These are phyloP conservation scores for Claviceps fusiformis DNA, from an alignment of 2,329 filamentous ascomycete genomes.

Conservation along the genomic window DNA sequence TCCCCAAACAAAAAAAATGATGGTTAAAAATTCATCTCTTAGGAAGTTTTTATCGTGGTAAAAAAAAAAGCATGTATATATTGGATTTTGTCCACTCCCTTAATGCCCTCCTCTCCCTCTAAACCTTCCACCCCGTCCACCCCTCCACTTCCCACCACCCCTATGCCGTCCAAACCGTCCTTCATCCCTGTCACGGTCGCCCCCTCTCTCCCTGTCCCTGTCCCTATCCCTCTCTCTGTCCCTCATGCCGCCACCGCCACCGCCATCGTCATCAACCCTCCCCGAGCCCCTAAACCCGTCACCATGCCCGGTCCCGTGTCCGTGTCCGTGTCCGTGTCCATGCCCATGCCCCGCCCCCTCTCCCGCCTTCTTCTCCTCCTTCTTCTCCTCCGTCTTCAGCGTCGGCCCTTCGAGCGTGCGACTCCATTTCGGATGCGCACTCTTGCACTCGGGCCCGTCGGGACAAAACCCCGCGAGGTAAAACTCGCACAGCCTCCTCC, in stretches of 20 bases:
- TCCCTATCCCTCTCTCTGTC: conserved; percentile 9
- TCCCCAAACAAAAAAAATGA: too few relatives aligned
- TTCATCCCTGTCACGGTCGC: conserved; percentile 23
- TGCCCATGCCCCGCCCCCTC: conserved; percentile 24
- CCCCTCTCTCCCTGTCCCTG: conserved; percentile 15
- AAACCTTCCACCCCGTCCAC: conserved; percentile 20
- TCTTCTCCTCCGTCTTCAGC: conserved; percentile 53
- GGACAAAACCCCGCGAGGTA: conserved; percentile 95
- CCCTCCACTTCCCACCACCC: conserved; percentile 25
- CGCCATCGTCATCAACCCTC: conserved; percentile 14
- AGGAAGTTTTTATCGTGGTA: too few relatives aligned
- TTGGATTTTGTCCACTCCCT: not conserved
- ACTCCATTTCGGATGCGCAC: conserved; percentile 73
- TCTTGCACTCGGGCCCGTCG: conserved; percentile 60
- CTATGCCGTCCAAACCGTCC: conserved; percentile 19
- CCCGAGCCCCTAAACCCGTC: conserved; percentile 14
- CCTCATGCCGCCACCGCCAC: conserved; percentile 9
- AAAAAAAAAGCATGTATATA: too few relatives aligned
- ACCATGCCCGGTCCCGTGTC: conserved; percentile 22
- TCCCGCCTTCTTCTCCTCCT: conserved; percentile 21
- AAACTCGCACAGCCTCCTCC: conserved; percentile 65
- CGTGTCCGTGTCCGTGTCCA: conserved; percentile 25
- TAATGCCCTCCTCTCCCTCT: conserved; percentile 10
- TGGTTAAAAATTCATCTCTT: too few relatives aligned
- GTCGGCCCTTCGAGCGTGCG: conserved; percentile 63